Conservation (phyloP, 371 early-diverging fungal genomes). For the Coemansia sp. region DNA sequence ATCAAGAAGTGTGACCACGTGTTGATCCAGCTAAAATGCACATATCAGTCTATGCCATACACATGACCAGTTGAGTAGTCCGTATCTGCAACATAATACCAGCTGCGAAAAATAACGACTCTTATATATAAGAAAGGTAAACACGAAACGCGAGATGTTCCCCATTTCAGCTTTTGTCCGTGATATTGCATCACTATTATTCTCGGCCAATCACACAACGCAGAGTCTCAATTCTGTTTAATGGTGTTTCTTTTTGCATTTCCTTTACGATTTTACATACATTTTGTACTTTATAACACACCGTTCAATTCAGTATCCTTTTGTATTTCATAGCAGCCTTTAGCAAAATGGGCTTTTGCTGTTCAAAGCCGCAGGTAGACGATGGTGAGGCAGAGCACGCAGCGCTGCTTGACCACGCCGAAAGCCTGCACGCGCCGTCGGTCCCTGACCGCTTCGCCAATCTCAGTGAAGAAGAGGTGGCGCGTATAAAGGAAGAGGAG, state of each 20-base stretch:
- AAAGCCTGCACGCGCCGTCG: slow-evolving; percentile 8
- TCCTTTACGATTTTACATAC: slow-evolving; percentile 1
- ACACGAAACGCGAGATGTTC: no score
- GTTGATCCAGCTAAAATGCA: no score
- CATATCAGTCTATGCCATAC: no score
- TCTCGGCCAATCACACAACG: no score
- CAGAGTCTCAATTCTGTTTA: no score
- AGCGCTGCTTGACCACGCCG: slow-evolving; percentile 23
- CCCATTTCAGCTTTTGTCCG: no score
- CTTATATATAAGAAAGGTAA: no score
- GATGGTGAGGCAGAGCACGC: slow-evolving; percentile 35
- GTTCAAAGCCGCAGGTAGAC: slow-evolving; percentile 32
- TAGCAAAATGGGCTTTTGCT: slow-evolving; percentile 38
- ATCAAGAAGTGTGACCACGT: no score
- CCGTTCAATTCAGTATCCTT: background rate
- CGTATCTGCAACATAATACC: no score
- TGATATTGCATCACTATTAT: no score
- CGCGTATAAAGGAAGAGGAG: slow-evolving; percentile 35
- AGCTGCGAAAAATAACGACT: no score
- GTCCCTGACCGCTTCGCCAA: slow-evolving; percentile 42
- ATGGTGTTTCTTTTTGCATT: background rate
- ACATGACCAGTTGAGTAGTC: no score
- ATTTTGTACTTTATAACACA: background rate
- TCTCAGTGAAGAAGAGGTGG: slow-evolving; percentile 26
- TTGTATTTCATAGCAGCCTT: background rate